Evolutionary conservation across 1,139 yeast species (phyloP).

Genomic region (Suhomyces atakaporum): DNA sequence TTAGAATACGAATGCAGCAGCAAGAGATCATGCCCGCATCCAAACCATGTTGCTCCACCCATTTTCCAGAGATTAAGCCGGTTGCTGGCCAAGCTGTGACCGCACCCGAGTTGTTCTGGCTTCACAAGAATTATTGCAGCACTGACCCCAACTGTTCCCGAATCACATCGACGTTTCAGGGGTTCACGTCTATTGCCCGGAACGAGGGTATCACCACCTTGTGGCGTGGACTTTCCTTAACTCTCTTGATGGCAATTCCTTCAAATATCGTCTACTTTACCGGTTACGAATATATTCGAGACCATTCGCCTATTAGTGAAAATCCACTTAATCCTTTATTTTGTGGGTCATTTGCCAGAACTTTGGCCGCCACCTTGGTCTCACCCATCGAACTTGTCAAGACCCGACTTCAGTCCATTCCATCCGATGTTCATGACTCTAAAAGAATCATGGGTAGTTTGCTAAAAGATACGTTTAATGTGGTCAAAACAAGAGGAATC

Average conservation of each 20-base stretch:
- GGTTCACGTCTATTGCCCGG: conserved; percentile 62
- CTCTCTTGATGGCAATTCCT: conserved; percentile 88
- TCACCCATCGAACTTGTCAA: conserved; percentile 88
- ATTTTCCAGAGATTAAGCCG: conserved; percentile 7
- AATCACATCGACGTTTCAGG: conserved; percentile 67
- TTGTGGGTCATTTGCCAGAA: conserved; percentile 86
- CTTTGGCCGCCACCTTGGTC: conserved; percentile 78
- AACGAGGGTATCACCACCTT: conserved; percentile 76
- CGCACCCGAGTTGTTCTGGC: conserved; percentile 41
- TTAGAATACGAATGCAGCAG: conserved; percentile 86
- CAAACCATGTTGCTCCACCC: conserved; percentile 32
- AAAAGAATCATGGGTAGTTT: conserved; percentile 48
- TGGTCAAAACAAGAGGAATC: conserved; percentile 60
- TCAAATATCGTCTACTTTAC: conserved; percentile 92
- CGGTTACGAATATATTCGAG: conserved; percentile 86
- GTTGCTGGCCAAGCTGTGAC: conserved; percentile 2
- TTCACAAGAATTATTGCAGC: conserved; percentile 40
- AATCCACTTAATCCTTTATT: conserved; percentile 68
- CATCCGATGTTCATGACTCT: conserved; percentile 35
- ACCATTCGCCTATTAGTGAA: conserved; percentile 60
- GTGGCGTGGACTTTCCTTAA: conserved; percentile 88
- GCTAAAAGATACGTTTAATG: conserved; percentile 55
- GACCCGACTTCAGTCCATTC: conserved; percentile 87
- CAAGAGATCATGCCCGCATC: conserved; percentile 61
- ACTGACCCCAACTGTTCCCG: conserved; percentile 35